Evolutionary conservation across 139 green algal genomes (phyloP), one percentile per base, ranked within the genome.

Genomic region (Asterochloris erici): DNA sequence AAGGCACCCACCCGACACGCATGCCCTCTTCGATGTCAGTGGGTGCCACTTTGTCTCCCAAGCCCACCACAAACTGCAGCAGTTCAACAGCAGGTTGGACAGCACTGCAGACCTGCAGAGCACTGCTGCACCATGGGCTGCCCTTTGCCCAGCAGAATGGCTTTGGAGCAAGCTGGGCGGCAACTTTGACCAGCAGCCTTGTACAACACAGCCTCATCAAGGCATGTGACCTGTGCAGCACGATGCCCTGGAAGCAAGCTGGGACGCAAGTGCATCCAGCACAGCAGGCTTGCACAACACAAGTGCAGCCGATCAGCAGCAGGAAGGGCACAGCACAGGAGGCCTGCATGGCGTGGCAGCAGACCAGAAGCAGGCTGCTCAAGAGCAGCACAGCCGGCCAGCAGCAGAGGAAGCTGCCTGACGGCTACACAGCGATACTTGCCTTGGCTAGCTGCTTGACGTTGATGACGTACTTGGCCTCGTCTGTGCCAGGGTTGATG

Each of bases 371-470:
- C 16, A 79, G 74, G 21, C 63, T 66, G 12, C 38, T 79, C 12
- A 16, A n/a, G 47, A 13, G n/a, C 12, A 23, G 12, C 26, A 77
- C 21, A 54, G 10, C 14, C 24, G 10, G 17, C 54, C 11, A 60
- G 70, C 70, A 54, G 19, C 2, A 26, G 66, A 71, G 66, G 17
- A 24, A 13, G 19, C 21, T 71, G 17, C 19, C 19, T 9, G 2
- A 12, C 21, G 23, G 12, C 38, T 54, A 38, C 23, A 70, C 14
- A 28, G 16, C 0, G 0, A 38, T 4, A 24, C 74, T 60, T 61
- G 90, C 91, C 92, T 99, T 99, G 28, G 97, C 97, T 79, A 99
- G 99, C 88, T 99, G 97, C 90, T 99, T 99, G n/a, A 99, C 96
- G 86, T 99, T 99, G 90, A 99, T 99, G 77, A 99, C 90, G 79